Conservation (phyloP, 2,329 filamentous ascomycete genomes). For the Zymoseptoria ardabiliae region DNA sequence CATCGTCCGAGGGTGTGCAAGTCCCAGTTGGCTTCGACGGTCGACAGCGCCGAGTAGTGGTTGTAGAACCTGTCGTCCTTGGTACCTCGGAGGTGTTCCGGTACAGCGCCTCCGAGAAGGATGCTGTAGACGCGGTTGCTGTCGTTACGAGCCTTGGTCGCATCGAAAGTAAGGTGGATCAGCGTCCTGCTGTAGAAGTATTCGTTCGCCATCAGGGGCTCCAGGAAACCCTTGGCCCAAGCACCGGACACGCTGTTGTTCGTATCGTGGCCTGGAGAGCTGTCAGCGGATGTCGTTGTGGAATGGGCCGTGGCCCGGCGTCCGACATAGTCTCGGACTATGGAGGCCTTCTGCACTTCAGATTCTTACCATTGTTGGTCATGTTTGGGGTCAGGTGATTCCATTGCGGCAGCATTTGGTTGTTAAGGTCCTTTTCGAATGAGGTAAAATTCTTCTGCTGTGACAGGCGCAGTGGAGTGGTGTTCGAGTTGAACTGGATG, state of each 20-base stretch:
- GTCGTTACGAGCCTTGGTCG: conserved; percentile 57
- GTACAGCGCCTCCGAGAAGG: conserved; percentile 68
- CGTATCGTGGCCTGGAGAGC: conserved; percentile 53
- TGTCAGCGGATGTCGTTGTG: too few relatives aligned
- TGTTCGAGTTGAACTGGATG: conserved; percentile 58
- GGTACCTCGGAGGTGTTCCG: conserved; percentile 56
- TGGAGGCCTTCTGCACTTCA: too few relatives aligned
- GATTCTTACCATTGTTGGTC: conserved; percentile 53
- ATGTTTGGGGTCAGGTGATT: conserved; percentile 64
- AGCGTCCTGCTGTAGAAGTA: conserved; percentile 71
- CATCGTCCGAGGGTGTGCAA: conserved; percentile 40
- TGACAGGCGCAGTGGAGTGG: conserved; percentile 51
- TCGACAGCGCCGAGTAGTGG: conserved; percentile 41
- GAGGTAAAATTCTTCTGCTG: conserved; percentile 66
- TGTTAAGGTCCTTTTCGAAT: conserved; percentile 61
- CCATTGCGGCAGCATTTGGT: conserved; percentile 61
- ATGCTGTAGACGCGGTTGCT: conserved; percentile 65
- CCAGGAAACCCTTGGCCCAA: conserved; percentile 63
- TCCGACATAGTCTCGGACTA: too few relatives aligned
- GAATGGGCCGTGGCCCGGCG: too few relatives aligned
- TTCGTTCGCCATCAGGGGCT: conserved; percentile 59
- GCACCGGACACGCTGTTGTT: conserved; percentile 59
- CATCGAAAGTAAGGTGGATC: conserved; percentile 70
- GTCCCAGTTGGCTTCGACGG: conserved; percentile 41
- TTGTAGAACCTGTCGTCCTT: conserved; percentile 55